A percentile compares a stretch with the other conserved stretches of the same genome.
Evolutionary conservation across 331 rosid species (phyloP).

Genomic region (Malus hybrid): DNA sequence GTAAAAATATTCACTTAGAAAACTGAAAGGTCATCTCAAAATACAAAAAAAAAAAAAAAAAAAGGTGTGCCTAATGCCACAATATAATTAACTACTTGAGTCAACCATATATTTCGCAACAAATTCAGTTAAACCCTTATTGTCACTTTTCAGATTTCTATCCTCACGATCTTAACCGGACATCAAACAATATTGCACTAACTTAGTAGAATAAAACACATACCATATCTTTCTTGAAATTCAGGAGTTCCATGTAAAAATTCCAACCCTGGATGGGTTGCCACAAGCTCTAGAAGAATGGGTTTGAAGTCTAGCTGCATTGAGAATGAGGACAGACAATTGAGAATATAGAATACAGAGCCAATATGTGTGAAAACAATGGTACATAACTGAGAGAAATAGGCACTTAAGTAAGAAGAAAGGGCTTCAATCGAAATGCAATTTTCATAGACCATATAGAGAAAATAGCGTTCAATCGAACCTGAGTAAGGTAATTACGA

Average conservation of each 20-base stretch:
- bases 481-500: slow-evolving; percentile 78
- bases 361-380: not conserved
- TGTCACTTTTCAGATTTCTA: not conserved
- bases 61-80: not conserved
- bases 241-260: slow-evolving; percentile 95
- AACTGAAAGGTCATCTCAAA: not conserved
- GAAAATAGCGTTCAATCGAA: slow-evolving; percentile 7
- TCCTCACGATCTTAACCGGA: not conserved
- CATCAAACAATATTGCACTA: not conserved
- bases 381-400: not conserved
- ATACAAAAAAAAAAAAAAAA: not conserved
- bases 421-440: not conserved
- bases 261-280: slow-evolving; percentile 94
- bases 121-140: not conserved
- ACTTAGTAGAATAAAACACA: not conserved
- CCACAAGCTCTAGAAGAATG: slow-evolving; percentile 82
- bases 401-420: not conserved
- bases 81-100: not conserved
- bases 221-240: slow-evolving; percentile 98
- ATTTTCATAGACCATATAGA: not conserved
- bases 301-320: slow-evolving; percentile 90
- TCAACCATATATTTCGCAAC: not conserved
- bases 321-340: slow-evolving; percentile 4
- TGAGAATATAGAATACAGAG: not conserved
- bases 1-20: not conserved